These are phyloP conservation scores for Phytophthora pluvialis DNA, from an alignment of 352 stramenopile species.

Conservation along the genomic window DNA sequence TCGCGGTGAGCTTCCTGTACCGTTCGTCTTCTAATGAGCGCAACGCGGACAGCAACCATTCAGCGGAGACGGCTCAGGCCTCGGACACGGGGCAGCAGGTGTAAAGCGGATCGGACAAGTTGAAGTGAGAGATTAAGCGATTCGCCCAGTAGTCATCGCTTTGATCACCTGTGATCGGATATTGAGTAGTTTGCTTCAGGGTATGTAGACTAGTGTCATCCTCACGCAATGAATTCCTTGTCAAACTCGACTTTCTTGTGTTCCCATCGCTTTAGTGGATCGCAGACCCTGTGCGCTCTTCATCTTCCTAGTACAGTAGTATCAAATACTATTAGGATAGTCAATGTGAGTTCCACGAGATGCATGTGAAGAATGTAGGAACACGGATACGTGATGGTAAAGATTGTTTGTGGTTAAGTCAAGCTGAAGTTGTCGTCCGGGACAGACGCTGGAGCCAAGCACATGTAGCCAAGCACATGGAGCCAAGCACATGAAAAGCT, in stretches of 20 bases:
- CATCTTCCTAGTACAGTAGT: too few species aligned
- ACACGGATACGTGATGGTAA: not conserved
- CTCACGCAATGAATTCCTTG: constrained; percentile 11
- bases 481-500: not conserved
- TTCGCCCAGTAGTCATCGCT: not conserved
- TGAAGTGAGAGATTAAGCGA: constrained; percentile 6
- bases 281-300: too few species aligned
- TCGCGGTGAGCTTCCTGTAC: constrained; percentile 41
- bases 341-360: too few species aligned
- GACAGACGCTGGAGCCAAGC: too few species aligned
- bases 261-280: too few species aligned
- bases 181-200: constrained; percentile 3
- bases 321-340: too few species aligned
- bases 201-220: not conserved
- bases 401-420: not conserved
- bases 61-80: constrained; percentile 14
- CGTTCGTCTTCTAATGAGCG: constrained; percentile 20
- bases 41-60: constrained; percentile 26
- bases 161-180: constrained; percentile 1
- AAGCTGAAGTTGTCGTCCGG: constrained; percentile 16
- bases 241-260: too few species aligned
- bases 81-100: constrained; percentile 30
- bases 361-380: too few species aligned
- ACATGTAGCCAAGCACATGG: too few species aligned
- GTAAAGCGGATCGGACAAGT: constrained; percentile 22